A percentile compares a stretch with the other conserved stretches of the same genome.
phyloP scores from a whole-genome alignment of 495 filamentous ascomycete genomes.

The Neurospora tetrasperma region DNA sequence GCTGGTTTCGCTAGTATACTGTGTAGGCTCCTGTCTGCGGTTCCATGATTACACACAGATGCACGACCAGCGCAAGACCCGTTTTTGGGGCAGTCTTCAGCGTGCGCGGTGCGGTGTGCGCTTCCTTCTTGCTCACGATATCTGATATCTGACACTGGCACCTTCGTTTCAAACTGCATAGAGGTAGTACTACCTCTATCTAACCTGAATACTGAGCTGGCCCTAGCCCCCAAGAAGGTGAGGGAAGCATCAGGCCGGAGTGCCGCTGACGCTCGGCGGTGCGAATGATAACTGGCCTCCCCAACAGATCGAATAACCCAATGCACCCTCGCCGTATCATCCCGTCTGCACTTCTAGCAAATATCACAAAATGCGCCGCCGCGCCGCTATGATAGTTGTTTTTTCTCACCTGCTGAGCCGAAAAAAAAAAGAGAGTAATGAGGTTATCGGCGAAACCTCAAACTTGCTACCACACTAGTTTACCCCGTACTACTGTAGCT shows the following conservation, averaged over 20 bases:
- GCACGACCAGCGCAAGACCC: not conserved
- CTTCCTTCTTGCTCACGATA: not conserved
- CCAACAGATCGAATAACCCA: not conserved
- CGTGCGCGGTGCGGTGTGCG: not conserved
- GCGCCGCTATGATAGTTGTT: not conserved
- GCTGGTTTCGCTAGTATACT: not conserved
- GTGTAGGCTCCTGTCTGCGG: not conserved
- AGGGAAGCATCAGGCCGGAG: not conserved
- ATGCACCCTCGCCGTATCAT: not conserved
- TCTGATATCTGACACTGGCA: not conserved
- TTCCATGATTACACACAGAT: not conserved
- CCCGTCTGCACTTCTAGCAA: not conserved
- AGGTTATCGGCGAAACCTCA: not conserved
- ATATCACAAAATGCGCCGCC: not conserved
- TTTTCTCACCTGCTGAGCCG: not conserved
- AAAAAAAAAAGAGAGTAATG: not conserved
- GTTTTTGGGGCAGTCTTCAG: not conserved
- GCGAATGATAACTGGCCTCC: not conserved
- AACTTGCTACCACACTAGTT: not conserved
- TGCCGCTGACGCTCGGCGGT: not conserved
- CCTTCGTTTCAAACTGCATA: not conserved
- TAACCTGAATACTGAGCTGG: not conserved
- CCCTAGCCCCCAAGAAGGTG: not conserved
- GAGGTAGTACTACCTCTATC: not conserved
- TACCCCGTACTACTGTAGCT: not conserved